Evolutionary conservation across 768 basidiomycete genomes (phyloP), one percentile per base, ranked within the genome.

Genomic region (Psilocybe cyanescens): DNA sequence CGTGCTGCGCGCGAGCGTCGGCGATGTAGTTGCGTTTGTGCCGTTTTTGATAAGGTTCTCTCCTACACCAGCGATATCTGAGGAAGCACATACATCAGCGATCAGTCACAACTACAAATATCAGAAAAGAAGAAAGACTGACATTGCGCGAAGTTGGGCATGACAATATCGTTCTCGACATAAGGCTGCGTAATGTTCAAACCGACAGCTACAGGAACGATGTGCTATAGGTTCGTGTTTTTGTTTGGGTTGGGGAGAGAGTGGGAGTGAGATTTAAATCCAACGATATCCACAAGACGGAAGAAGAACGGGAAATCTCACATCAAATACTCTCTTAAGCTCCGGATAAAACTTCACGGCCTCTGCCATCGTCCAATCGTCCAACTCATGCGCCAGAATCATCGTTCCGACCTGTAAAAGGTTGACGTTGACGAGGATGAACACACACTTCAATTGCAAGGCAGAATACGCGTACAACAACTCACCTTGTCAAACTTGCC

Each of bases 291-390:
- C 24, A 24, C 24, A 24, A 28, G 44, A 49, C n/a, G 2, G n/a
- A 17, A 55, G n/a, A 7, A 24, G 35, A 31, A 11, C 50, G 31
- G 50, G 8, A 35, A 19, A 1, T 68, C 75, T n/a, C 61, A 84
- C 83, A 46, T 75, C 65, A 67, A 88, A 88, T 0, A 76, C 76
- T 3, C 71, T 51, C 59, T 78, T 79, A 29, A 88, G 72, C 58
- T 72, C 72, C 1, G 74, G 66, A 60, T 86, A 83, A 62, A 73
- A 83, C 54, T 83, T 81, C n/a, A 85, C 66, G 1, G 86, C 87
- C 65, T 83, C 78, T n/a, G 70, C 67, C 87, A 88, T 87, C 3
- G 87, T 88, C 61, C 76, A 86, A 62, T 84, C 84, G 67, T 84
- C 83, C 60, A 87, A 66, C 59, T 88, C 87, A 59, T 88, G 87